phyloP scores from a whole-genome alignment of 225 moss, liverwort and hornwort species.

The Sphagnum contortum region DNA sequence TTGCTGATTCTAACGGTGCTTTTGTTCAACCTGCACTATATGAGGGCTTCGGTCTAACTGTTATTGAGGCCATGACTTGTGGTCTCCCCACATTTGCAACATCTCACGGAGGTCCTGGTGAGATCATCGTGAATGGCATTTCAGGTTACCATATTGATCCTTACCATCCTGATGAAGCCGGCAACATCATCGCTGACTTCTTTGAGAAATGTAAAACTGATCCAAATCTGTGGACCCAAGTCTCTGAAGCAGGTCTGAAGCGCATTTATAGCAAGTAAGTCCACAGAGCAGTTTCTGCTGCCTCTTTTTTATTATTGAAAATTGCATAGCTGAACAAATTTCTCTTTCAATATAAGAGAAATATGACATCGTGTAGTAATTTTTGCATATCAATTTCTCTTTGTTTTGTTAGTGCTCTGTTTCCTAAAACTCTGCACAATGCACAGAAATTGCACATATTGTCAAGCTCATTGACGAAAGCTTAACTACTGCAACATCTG shows the following conservation, averaged over 20 bases:
- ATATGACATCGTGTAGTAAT: no score
- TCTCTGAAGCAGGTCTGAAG: conserved; percentile 63
- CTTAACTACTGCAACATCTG: no score
- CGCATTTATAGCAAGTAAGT: conserved; percentile 61
- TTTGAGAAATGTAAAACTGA: conserved; percentile 50
- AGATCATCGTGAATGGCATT: conserved; percentile 60
- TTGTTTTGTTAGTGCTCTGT: no score
- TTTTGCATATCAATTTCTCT: no score
- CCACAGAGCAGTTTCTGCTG: background rate
- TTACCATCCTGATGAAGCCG: conserved; percentile 55
- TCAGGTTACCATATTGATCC: conserved; percentile 92
- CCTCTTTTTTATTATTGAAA: background rate
- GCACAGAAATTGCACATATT: background rate
- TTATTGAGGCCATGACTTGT: conserved; percentile 86
- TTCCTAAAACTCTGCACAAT: background rate
- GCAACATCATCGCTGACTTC: conserved; percentile 39
- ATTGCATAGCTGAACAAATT: no score
- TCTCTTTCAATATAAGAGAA: no score
- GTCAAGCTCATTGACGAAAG: no score
- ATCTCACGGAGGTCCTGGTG: conserved; percentile 72
- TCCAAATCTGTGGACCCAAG: conserved; percentile 35
- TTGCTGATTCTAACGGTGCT: conserved; percentile 57
- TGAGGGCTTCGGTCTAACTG: conserved; percentile 85
- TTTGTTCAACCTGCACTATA: conserved; percentile 89
- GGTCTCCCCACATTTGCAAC: conserved; percentile 90